These are phyloP conservation scores for Entomortierella chlamydospora DNA, from an alignment of 192 early-diverging fungal genomes.

Conservation along the genomic window DNA sequence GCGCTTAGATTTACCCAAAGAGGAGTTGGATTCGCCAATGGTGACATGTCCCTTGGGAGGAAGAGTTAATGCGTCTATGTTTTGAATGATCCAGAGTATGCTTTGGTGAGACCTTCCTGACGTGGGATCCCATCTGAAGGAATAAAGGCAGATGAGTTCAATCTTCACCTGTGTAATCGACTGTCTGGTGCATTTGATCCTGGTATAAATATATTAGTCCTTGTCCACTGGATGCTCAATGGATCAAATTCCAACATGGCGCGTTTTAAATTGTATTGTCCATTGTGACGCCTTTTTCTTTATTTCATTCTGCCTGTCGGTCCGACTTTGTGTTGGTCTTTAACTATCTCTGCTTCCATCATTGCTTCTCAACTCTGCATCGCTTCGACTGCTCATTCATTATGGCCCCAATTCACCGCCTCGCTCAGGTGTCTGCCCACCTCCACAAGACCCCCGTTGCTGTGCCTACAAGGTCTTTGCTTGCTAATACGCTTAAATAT, in stretches of 20 bases:
- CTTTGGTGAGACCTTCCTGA: too few species aligned
- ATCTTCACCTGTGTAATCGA: constrained; percentile 2
- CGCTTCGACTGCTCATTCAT: not conserved
- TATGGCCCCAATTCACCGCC: constrained; percentile 35
- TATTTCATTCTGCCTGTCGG: too few species aligned
- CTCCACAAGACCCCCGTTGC: constrained; percentile 1
- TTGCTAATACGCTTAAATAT: not conserved
- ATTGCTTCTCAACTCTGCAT: not conserved
- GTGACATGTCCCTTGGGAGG: constrained; percentile 41
- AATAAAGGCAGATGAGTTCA: not conserved
- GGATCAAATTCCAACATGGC: not conserved
- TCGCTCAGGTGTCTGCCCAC: constrained; percentile 31
- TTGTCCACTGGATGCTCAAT: not conserved
- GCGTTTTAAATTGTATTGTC: not conserved
- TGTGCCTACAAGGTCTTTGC: not conserved
- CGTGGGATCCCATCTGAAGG: too few species aligned
- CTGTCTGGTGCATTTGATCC: constrained; percentile 4
- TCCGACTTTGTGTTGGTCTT: too few species aligned
- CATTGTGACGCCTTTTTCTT: too few species aligned
- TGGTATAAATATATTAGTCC: too few species aligned
- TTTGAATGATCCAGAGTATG: not conserved
- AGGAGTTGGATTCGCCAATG: constrained; percentile 36
- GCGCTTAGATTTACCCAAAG: constrained; percentile 19
- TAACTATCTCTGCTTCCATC: not conserved
- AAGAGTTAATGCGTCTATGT: constrained; percentile 22